A percentile compares a stretch with the other conserved stretches of the same genome.
Evolutionary conservation across 2,329 filamentous ascomycete species (phyloP).

Genomic region (Alternaria brassicae): DNA sequence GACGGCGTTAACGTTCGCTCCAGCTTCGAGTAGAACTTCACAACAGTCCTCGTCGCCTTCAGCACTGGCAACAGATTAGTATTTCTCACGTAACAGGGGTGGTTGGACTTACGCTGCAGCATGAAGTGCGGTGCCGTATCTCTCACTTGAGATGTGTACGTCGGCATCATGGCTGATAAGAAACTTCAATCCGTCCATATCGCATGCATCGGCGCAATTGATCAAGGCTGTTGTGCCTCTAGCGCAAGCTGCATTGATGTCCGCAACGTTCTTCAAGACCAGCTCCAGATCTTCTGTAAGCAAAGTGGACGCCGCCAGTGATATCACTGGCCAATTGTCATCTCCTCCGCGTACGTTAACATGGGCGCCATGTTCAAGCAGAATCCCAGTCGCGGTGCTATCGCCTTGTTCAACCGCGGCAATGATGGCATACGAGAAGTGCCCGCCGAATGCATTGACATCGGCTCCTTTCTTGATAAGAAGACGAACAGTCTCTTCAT

Average conservation of each 20-base stretch:
- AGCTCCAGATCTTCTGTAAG: constrained; percentile 21
- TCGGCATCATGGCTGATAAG: constrained; percentile 24
- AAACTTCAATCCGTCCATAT: constrained; percentile 25
- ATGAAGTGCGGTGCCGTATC: constrained; percentile 30
- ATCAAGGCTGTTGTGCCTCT: constrained; percentile 32
- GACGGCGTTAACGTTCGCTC: constrained; percentile 26
- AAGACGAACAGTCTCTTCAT: constrained; percentile 25
- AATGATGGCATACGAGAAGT: constrained; percentile 27
- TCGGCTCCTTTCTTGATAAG: constrained; percentile 29
- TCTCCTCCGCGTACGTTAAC: constrained; percentile 32
- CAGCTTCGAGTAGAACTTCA: constrained; percentile 25
- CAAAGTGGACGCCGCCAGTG: constrained; percentile 23
- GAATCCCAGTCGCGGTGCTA: constrained; percentile 14
- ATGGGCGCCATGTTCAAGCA: constrained; percentile 29
- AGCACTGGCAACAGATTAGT: constrained; percentile 9
- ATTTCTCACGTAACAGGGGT: neutral
- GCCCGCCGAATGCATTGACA: constrained; percentile 27
- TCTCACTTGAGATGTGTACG: constrained; percentile 22
- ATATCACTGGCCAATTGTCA: constrained; percentile 28
- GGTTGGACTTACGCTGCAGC: constrained; percentile 23
- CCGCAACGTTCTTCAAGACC: constrained; percentile 26
- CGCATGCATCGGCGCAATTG: constrained; percentile 21
- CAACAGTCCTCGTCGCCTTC: constrained; percentile 24
- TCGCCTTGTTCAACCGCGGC: constrained; percentile 25
- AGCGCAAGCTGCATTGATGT: constrained; percentile 29